These are phyloP conservation scores for Arthrobotrys sinensis DNA, from an alignment of 2,329 filamentous ascomycete species.

Conservation along the genomic window DNA sequence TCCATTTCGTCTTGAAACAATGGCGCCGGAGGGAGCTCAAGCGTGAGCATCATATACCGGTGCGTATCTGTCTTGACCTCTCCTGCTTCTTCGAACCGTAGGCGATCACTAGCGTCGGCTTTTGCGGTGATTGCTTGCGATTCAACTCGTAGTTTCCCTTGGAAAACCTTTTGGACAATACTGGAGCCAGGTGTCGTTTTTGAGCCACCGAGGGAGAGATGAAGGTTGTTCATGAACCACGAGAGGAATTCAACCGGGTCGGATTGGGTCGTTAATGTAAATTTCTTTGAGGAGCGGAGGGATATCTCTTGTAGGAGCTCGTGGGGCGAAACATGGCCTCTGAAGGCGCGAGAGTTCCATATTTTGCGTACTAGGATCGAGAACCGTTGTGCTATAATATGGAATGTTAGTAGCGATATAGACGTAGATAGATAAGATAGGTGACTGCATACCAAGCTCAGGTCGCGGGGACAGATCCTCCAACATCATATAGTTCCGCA, in stretches of 20 bases:
- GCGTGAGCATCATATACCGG: conserved; percentile 90
- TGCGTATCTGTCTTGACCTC: conserved; percentile 82
- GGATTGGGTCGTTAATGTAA: conserved; percentile 89
- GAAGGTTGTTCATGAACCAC: conserved; percentile 97
- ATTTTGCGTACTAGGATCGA: conserved; percentile 94
- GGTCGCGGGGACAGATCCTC: conserved; percentile 82
- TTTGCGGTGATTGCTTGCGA: conserved; percentile 94
- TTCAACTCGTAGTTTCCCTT: conserved; percentile 91
- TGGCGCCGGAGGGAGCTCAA: conserved; percentile 91
- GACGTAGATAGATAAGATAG: neutral
- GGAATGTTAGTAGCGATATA: neutral
- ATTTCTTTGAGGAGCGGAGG: conserved; percentile 89
- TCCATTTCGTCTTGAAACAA: conserved; percentile 96
- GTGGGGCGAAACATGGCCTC: conserved; percentile 95
- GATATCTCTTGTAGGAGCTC: conserved; percentile 96
- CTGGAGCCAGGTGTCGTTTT: conserved; percentile 87
- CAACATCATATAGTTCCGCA: conserved; percentile 92
- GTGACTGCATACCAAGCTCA: conserved; percentile 78
- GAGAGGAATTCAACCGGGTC: conserved; percentile 97
- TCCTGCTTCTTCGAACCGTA: conserved; percentile 93
- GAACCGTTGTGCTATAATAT: conserved; percentile 75
- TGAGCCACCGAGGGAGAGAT: conserved; percentile 89
- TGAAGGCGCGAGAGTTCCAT: conserved; percentile 97
- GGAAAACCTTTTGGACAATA: conserved; percentile 92
- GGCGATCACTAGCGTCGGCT: conserved; percentile 85